Evolutionary conservation across 352 stramenopile species (phyloP), one percentile per base, ranked within the genome.

Genomic region (Phytophthora pistaciae): DNA sequence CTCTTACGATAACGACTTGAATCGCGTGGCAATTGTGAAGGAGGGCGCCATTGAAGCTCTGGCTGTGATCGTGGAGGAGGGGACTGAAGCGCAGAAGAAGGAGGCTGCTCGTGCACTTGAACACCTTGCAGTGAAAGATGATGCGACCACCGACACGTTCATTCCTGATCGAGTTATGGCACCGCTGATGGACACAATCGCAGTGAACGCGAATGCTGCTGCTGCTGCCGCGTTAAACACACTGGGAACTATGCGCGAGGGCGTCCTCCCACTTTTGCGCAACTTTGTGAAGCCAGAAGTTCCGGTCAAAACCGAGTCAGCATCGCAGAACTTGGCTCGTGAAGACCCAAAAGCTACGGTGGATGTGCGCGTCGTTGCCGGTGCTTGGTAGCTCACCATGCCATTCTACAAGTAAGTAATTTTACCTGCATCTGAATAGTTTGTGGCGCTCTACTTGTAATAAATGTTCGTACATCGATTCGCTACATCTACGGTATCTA

Each of bases 51-150:
- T 54, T 53, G 38, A 21, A 11, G 5, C 21, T n/a, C 25, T 68
- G 0, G 27, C 18, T 23, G 23, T 11, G 8, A 25, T 50, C 5
- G 1, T 61, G 38, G 31, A 62, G 52, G 31, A 29, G 9, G 61
- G 61, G 40, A 56, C 50, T 1, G 38, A 68, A 1, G 25, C 52
- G 3, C 50, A 60, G 38, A 60, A 68, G 52, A 14, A n/a, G 6
- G n/a, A 68, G n/a, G 61, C 61, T 29, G 27, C 31, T 23, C 25
- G 9, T 56, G 42, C 59, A 23, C 66, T 68, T n/a, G 21, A 54
- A 13, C 36, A 50, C 18, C 16, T 72, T 1, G 10, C 36, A 4
- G 23, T 18, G 10, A 36, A 25, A 29, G 3, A 36, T n/a, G 42
- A 36, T 18, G 29, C 36, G 25, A 20, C 21, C 23, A 14, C 13